phyloP scores from a whole-genome alignment of 225 moss, liverwort and hornwort species.

The Anthoceros angustus region DNA sequence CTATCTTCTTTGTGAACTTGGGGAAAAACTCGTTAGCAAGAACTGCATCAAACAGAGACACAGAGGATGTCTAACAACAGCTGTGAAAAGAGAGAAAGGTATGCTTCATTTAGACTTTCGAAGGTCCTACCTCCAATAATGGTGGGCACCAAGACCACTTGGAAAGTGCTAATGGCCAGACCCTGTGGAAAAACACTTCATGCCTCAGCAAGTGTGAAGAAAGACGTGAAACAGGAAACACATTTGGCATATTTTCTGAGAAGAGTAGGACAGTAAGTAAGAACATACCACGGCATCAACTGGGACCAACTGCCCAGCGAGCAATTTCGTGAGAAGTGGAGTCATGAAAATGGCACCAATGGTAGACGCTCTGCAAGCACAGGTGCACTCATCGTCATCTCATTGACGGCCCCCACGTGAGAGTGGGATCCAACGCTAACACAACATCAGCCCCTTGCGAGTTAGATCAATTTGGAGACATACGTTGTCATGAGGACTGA shows the following conservation, averaged over 20 bases:
- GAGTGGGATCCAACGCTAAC: not conserved
- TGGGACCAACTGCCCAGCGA: constrained; percentile 90
- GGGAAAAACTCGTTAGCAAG: constrained; percentile 83
- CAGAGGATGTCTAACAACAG: not conserved
- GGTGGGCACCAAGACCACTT: constrained; percentile 87
- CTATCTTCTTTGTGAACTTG: constrained; percentile 71
- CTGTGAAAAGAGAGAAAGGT: not conserved
- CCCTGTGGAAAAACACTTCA: constrained; percentile 20
- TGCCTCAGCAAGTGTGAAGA: not conserved
- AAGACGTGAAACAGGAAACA: not conserved
- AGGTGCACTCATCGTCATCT: not conserved
- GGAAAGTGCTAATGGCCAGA: constrained; percentile 87
- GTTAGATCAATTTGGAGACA: not conserved
- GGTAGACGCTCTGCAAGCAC: constrained; percentile 47
- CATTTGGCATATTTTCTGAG: not conserved
- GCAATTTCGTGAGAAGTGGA: constrained; percentile 73
- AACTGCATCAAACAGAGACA: constrained; percentile 12
- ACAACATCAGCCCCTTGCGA: not conserved
- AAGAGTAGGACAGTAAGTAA: not conserved
- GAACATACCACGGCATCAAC: constrained; percentile 68
- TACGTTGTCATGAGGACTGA: constrained; percentile 97
- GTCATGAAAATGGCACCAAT: constrained; percentile 98
- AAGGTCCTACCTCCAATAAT: constrained; percentile 39
- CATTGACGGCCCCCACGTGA: not conserved
- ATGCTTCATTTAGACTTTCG: not conserved